Evolutionary conservation across 2,329 filamentous ascomycete genomes (phyloP).

Genomic region (Chaetomiaceae sp.): DNA sequence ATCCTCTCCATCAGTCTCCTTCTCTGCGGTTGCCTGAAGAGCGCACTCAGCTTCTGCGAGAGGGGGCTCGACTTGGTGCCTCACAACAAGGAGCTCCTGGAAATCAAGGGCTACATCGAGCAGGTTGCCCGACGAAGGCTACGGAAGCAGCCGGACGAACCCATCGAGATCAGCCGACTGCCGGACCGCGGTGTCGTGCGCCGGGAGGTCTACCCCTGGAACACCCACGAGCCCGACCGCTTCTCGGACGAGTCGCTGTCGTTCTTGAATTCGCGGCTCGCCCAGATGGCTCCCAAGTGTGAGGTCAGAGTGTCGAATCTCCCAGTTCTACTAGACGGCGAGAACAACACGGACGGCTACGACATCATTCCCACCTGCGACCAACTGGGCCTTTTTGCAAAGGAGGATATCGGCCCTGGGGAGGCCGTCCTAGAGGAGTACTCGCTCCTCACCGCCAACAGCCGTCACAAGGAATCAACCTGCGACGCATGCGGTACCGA

Average conservation of each 20-base stretch:
- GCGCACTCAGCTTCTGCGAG: constrained; percentile 60
- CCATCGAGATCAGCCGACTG: constrained; percentile 50
- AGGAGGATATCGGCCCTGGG: constrained; percentile 69
- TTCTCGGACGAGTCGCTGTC: constrained; percentile 64
- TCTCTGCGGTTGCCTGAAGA: constrained; percentile 64
- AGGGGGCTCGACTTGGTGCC: constrained; percentile 55
- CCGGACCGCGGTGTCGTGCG: constrained; percentile 68
- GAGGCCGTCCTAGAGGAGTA: constrained; percentile 76
- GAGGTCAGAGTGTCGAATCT: constrained; percentile 72
- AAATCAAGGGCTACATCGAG: constrained; percentile 50
- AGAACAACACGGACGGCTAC: constrained; percentile 45
- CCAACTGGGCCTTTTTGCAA: constrained; percentile 89
- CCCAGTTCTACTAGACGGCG: constrained; percentile 61
- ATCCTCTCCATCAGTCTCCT: constrained; percentile 54
- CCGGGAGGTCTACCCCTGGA: constrained; percentile 67
- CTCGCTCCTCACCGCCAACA: constrained; percentile 83
- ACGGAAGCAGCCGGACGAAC: constrained; percentile 39
- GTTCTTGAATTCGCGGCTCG: constrained; percentile 66
- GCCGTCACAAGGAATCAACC: constrained; percentile 76
- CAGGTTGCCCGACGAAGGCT: constrained; percentile 47
- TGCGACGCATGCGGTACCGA: constrained; percentile 84
- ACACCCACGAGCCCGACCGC: constrained; percentile 62
- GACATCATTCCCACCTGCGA: constrained; percentile 55
- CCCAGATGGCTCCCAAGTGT: constrained; percentile 70
- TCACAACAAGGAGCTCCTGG: constrained; percentile 50